Evolutionary conservation across 768 basidiomycete species (phyloP), one percentile per base, ranked within the genome.

Genomic region (Gloeostereum incarnatum): DNA sequence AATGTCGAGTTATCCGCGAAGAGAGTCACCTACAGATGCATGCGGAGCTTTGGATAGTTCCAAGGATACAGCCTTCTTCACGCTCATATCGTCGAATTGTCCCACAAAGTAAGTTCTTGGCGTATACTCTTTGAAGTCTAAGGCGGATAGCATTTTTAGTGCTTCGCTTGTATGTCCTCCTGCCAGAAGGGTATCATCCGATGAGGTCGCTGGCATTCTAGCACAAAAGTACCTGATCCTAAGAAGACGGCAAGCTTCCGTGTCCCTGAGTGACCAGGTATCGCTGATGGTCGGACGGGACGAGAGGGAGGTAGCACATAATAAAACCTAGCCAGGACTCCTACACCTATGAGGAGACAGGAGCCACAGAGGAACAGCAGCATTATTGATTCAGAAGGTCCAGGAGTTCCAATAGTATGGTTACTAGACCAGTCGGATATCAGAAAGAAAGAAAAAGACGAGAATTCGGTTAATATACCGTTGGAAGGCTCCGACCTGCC

Each of bases 131-230:
- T 62, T 51, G 43, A 83, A 81, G 53, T 92, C 78, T 18, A 99
- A 58, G 9, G 78, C 61, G 2, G 81, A 81, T 19, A 86, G 40
- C 19, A 97, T 66, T 23, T 69, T 65, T 45, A 94, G 58, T 30
- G 81, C 84, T 65, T 99, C 96, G 44, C 73, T 78, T 11, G 92
- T 96, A 61, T 99, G 96, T 0, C 96, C 96, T 31, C 96, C 94
- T 97, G 53, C 23, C 41, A 21, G 35, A 41, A 25, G 30, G 33
- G 38, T 38, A 42, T 45, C 38, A 46, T 40, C 29, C 44, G 31
- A 40, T 41, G 14, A 40, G 26, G 19, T 23, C 14, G 20, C 24
- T 36, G 11, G 27, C 40, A 19, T 18, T 16, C 24, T 8, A 34
- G 22, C 38, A 37, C 42, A 42, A 35, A 21, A 38, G 58, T 51